A percentile compares a stretch with the other conserved stretches of the same genome.
Conservation (phyloP, 1,284 basidiomycete genomes). For the Serendipita sp. region DNA sequence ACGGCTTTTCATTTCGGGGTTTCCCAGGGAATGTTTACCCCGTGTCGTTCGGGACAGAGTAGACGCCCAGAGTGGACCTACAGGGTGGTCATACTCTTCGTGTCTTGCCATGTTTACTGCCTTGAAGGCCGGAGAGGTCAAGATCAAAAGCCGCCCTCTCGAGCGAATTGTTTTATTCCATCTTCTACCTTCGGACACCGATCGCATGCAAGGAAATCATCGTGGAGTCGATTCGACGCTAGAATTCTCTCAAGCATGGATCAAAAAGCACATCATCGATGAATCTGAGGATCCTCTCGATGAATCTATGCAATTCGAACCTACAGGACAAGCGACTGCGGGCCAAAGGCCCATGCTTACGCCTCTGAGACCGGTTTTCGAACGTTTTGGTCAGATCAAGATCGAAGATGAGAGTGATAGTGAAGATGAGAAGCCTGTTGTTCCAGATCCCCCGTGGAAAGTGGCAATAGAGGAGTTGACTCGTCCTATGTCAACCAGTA, state of each 20-base stretch:
- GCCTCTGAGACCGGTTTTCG: not conserved
- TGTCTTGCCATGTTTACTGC: not conserved
- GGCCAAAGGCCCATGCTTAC: not conserved
- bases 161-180: not conserved
- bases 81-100: not conserved
- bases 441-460: slow-evolving; percentile 2
- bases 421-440: not conserved
- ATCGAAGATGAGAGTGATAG: slow-evolving; percentile 5
- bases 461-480: not conserved
- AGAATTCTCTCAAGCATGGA: not conserved
- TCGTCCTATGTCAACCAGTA: not conserved
- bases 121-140: not conserved
- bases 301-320: slow-evolving; percentile 1
- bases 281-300: not conserved
- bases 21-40: not conserved
- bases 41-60: not conserved
- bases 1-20: slow-evolving; percentile 1
- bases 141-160: not conserved
- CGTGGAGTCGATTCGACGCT: not conserved
- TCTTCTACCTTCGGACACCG: not conserved
- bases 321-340: not conserved
- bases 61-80: not conserved
- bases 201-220: not conserved
- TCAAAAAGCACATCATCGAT: not conserved
- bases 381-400: not conserved